These are phyloP conservation scores for Paspalum notatum DNA, from an alignment of 176 grass and related monocot genomes.

Conservation along the genomic window DNA sequence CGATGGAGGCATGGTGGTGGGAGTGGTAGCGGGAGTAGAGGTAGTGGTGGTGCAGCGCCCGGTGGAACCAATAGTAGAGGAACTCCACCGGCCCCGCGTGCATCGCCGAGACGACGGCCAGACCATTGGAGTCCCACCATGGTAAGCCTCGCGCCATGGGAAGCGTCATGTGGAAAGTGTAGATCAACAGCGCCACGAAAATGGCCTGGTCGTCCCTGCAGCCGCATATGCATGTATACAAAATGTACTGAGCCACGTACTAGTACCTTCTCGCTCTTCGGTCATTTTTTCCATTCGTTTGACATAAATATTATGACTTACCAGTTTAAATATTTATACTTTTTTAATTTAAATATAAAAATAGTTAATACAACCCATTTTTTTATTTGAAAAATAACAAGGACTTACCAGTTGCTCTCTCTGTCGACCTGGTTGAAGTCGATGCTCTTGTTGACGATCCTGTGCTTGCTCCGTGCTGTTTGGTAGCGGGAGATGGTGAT, in stretches of 20 bases:
- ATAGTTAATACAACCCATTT: no score
- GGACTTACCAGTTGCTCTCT: constrained; percentile 85
- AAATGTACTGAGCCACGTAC: no score
- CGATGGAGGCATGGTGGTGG: constrained; percentile 87
- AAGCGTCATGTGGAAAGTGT: constrained; percentile 21
- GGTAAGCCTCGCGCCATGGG: constrained; percentile 35
- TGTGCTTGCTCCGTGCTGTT: constrained; percentile 74
- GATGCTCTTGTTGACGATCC: constrained; percentile 80
- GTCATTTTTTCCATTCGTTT: no score
- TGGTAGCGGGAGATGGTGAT: constrained; percentile 83
- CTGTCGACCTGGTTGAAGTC: constrained; percentile 93
- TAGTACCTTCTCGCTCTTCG: no score
- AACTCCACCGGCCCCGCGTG: constrained; percentile 82
- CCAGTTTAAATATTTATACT: no score
- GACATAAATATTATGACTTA: no score
- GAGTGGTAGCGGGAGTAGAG: constrained; percentile 92
- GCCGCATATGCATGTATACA: no score
- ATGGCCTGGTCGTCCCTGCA: constrained; percentile 95
- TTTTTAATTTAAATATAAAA: no score
- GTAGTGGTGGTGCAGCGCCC: constrained; percentile 82
- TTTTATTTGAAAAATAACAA: no score
- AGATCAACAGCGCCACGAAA: constrained; percentile 71
- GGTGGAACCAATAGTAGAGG: constrained; percentile 97
- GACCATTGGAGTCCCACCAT: constrained; percentile 60
- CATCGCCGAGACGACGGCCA: constrained; percentile 43